phyloP scores from a whole-genome alignment of 169 alveolate genomes.

The Plasmodium berghei region DNA sequence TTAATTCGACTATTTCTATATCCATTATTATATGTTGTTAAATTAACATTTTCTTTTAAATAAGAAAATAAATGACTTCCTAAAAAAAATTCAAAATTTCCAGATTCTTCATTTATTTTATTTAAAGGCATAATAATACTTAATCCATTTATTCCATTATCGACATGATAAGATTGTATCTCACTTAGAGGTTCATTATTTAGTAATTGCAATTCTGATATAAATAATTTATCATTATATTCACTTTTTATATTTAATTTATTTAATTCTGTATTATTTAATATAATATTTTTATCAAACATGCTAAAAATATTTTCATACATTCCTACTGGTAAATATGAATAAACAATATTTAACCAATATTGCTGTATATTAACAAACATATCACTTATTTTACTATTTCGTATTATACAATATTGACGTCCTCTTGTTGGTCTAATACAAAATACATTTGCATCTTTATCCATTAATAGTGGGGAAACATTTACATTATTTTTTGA shows the following conservation, averaged over 20 bases:
- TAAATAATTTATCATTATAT: constrained; percentile 31
- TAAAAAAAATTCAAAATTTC: constrained; percentile 65
- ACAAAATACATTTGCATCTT: constrained; percentile 56
- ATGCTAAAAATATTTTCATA: constrained; percentile 19
- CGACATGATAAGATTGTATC: constrained; percentile 57
- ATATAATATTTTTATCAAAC: constrained; percentile 20
- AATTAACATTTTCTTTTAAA: neutral
- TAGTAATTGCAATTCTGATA: constrained; percentile 65
- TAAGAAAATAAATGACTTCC: constrained; percentile 73
- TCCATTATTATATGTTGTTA: too few relatives aligned
- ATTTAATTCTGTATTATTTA: constrained; percentile 16
- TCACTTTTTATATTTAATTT: constrained; percentile 17
- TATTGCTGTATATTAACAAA: constrained; percentile 58
- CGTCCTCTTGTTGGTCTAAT: constrained; percentile 72
- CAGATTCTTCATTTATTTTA: constrained; percentile 52
- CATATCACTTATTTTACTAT: constrained; percentile 43
- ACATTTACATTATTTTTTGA: constrained; percentile 21
- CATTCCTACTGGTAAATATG: constrained; percentile 49
- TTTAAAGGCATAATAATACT: constrained; percentile 46
- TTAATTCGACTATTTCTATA: constrained; percentile 15
- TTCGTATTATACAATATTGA: constrained; percentile 61
- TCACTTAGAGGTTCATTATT: constrained; percentile 71
- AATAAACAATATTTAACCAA: constrained; percentile 49
- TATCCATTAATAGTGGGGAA: constrained; percentile 36
- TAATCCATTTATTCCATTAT: constrained; percentile 61